These are phyloP conservation scores for Neofusicoccum parvum DNA, from an alignment of 2,329 filamentous ascomycete species.

Conservation along the genomic window DNA sequence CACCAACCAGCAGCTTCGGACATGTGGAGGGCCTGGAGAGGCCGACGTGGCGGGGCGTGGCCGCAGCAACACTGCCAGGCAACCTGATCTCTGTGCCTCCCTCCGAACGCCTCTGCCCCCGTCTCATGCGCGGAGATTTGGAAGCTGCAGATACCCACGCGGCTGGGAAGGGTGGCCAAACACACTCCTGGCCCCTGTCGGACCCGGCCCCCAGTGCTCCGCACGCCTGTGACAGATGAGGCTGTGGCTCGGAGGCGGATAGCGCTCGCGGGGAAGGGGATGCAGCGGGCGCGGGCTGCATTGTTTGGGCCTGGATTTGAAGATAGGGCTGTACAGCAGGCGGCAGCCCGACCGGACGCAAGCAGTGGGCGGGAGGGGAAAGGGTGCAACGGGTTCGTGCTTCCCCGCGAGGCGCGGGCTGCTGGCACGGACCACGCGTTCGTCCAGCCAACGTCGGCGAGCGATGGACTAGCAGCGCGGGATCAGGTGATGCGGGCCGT, in stretches of 20 bases:
- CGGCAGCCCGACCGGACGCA: neutral
- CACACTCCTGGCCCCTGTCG: neutral
- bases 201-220: neutral
- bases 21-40: neutral
- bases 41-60: neutral
- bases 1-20: neutral
- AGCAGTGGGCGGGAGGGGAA: neutral
- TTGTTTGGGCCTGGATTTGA: conserved; percentile 3
- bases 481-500: conserved; percentile 6
- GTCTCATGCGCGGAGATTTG: conserved; percentile 8
- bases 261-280: neutral
- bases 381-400: conserved; percentile 18
- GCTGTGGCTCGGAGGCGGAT: neutral
- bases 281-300: neutral
- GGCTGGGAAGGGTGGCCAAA: neutral
- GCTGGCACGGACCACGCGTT: conserved; percentile 19
- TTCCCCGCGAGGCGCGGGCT: conserved; percentile 1
- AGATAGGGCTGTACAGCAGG: conserved; percentile 9
- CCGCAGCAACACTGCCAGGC: neutral
- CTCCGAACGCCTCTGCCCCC: neutral
- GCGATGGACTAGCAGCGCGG: conserved; percentile 3
- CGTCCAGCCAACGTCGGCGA: neutral
- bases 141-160: conserved; percentile 7
- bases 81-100: conserved; percentile 2
- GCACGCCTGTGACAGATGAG: neutral